A percentile compares a stretch with the other conserved stretches of the same genome.
Evolutionary conservation across 192 early-diverging fungal species (phyloP).

Genomic region (Umbelopsis isabellina): DNA sequence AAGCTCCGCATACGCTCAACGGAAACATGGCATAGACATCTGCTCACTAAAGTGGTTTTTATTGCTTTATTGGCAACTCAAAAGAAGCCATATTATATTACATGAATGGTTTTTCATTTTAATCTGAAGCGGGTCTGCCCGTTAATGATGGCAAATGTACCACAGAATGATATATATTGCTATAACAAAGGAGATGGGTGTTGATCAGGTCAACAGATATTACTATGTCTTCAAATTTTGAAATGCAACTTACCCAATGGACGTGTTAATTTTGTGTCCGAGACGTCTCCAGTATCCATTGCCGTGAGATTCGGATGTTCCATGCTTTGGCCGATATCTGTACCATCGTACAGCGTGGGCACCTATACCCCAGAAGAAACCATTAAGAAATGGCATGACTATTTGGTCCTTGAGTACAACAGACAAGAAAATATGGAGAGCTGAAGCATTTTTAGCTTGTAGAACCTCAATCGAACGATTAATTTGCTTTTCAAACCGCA

Average conservation of each 20-base stretch:
- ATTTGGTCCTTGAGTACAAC: conserved; percentile 41
- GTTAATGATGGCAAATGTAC: conserved; percentile 1
- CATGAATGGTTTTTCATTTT: background rate
- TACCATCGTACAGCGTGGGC: conserved; percentile 35
- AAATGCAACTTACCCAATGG: conserved; percentile 6
- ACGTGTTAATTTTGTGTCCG: conserved; percentile 5
- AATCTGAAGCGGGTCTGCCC: background rate
- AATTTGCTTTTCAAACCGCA: conserved; percentile 43
- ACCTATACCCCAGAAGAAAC: conserved; percentile 38
- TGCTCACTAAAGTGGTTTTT: too few species aligned
- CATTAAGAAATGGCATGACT: conserved; percentile 41
- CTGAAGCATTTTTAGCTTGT: conserved; percentile 16
- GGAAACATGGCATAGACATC: background rate
- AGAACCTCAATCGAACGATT: conserved; percentile 25
- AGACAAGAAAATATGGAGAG: conserved; percentile 27
- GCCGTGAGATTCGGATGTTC: background rate
- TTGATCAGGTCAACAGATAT: too few species aligned
- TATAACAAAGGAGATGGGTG: background rate
- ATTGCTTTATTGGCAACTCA: too few species aligned
- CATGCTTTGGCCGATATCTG: conserved; percentile 22
- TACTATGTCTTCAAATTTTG: background rate
- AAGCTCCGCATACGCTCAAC: background rate
- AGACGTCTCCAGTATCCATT: conserved; percentile 5
- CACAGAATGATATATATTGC: background rate
- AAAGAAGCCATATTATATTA: background rate